Evolutionary conservation across 73 alveolate genomes (phyloP).

Genomic region (Blepharisma stoltei): DNA sequence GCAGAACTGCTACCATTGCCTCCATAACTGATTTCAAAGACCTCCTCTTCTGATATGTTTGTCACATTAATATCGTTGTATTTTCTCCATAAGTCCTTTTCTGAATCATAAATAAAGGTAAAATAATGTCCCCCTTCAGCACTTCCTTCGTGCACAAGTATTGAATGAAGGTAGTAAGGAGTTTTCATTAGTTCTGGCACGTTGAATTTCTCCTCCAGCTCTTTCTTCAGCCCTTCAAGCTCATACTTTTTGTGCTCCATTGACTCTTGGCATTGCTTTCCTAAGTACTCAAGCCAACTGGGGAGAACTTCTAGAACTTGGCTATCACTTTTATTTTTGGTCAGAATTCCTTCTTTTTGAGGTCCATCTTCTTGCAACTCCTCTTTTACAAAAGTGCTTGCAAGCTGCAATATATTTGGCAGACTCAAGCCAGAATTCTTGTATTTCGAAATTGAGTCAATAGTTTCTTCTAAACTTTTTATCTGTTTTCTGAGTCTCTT

Average conservation of each 20-base stretch:
- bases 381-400: conserved; percentile 1
- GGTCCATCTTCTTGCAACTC: not conserved
- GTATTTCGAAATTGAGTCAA: conserved; percentile 33
- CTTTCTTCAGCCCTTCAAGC: no score
- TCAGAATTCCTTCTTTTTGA: conserved; percentile 10
- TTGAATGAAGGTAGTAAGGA: conserved; percentile 51
- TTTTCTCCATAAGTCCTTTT: conserved; percentile 50
- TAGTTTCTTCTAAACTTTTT: conserved; percentile 33
- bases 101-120: conserved; percentile 77
- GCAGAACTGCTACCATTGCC: conserved; percentile 64
- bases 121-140: conserved; percentile 97
- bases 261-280: no score
- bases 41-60: conserved; percentile 55
- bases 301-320: conserved; percentile 18
- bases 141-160: conserved; percentile 89
- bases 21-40: conserved; percentile 63
- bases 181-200: no score
- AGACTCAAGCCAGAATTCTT: conserved; percentile 19
- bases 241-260: no score
- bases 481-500: conserved; percentile 37
- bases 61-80: conserved; percentile 69
- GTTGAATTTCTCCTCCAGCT: no score
- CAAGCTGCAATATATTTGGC: conserved; percentile 12
- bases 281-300: not conserved
- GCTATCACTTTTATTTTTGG: conserved; percentile 9